Conservation (phyloP, 208 protist genomes). For the Tritrichomonas musculus region DNA sequence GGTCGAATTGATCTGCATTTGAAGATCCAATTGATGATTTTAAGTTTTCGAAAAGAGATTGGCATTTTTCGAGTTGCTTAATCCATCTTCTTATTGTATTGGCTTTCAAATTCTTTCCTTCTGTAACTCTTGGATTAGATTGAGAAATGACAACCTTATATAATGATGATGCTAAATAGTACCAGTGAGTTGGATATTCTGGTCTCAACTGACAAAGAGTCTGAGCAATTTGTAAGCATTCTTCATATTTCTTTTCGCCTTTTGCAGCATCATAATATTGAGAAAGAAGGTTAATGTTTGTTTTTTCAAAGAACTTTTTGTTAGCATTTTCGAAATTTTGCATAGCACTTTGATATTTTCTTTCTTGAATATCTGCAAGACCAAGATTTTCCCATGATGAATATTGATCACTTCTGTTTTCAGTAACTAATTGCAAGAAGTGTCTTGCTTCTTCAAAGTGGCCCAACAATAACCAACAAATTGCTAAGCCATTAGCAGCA, state of each 20-base stretch:
- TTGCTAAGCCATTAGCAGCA: background rate
- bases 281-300: background rate
- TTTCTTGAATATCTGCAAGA: background rate
- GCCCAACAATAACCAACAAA: background rate
- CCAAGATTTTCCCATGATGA: background rate
- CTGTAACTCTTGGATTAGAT: background rate
- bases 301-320: background rate
- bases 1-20: background rate
- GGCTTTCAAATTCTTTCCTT: background rate
- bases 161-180: background rate
- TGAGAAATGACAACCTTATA: background rate
- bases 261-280: background rate
- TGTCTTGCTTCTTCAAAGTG: background rate
- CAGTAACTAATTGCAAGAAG: background rate
- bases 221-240: background rate
- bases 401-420: background rate
- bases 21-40: background rate
- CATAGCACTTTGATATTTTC: background rate
- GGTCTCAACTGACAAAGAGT: background rate
- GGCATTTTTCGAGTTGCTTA: background rate
- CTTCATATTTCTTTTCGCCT: background rate
- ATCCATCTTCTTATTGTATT: background rate
- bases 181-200: background rate
- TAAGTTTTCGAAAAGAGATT: background rate
- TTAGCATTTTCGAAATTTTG: background rate